Base-by-base conservation (phyloP, 202 grass and related monocot genomes). In the Bolboschoenoplectus hybrid region DNA sequence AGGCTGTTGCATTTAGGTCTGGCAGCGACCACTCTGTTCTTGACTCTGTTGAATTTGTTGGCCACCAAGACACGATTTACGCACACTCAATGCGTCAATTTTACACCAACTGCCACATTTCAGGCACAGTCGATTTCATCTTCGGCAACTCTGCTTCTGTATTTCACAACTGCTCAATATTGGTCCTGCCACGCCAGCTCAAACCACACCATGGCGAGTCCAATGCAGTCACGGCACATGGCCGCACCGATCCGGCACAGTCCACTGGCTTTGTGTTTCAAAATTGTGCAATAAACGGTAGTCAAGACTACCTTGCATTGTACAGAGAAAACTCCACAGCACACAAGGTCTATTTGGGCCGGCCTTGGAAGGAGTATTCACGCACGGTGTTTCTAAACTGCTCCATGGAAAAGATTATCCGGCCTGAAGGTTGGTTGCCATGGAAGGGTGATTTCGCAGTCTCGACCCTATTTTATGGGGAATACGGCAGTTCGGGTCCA, bases 281-380 rank as follows among this genome's bases (percentile, higher is more conserved):
- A 63, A 62, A 85, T 5, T 98, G 93, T 89, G 6, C 19, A 64
- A 88, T 96, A 81, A 94, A 90, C 81, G 91, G 93, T 81, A 98
- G 96, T 92, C 88, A 89, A 32, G 93, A 94, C 69, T 98, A 96
- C 93, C 4, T 98, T 76, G 89, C 82, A 0, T 13, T 91, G 49
- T 96, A 96, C 86, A 70, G 70, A 2, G 3, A 85, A 72, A 94
- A 86, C 0, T 87, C 90, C 9, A 64, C 38, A 4, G 90, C 16
- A 9, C 93, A 98, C 91, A 86, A 47, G 63, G 89, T 89, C 12
- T 98, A 91, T 88, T 89, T 96, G 1, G 96, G 91, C 1, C 82
- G 96, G 3, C 96, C 93, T 0, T 98, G 96, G 96, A 98, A 98
- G 90, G 91, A 94, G 90, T 98, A 96, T 87, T 95, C 96, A 0